Base-by-base conservation (phyloP, 768 basidiomycete species). In the Mycena rebaudengoi region DNA sequence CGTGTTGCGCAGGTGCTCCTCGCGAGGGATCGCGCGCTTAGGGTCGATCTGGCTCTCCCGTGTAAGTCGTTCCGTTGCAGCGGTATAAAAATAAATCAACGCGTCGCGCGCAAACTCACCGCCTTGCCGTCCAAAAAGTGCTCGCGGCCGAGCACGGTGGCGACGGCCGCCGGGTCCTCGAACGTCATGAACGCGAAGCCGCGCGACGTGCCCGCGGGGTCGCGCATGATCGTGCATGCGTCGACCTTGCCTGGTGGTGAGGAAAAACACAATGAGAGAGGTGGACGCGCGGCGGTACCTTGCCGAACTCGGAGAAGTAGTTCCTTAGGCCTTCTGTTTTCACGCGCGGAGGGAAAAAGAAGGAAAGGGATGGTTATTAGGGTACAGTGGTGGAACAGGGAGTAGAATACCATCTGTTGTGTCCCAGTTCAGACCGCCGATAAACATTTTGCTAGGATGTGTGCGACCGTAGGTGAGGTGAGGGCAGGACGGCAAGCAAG, bases 401-500 rank as follows among this genome's bases (percentile, higher is more conserved):
- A 74, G 72, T 68, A 70, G 77, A 82, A 35, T 84, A 94, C 93
- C 93, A 83, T 94, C 93, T 80, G 90, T 91, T 73, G 93, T 95
- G 74, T 94, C 92, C 93, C 93, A 95, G 81, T 90, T 94, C 68
- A 95, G 84, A 72, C 93, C 93, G 70, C 93, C 93, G 76, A 95
- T 89, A 82, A 95, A 95, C 85, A 95, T 89, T 85, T 95, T 95
- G 78, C 93, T 94, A 86, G 67, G 69, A n/a, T 64, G 62, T 54
- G 39, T 67, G 59, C n/a, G 64, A 70, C 62, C 67, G 69, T 65
- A 68, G 66, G 65, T 53, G 59, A 35, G 54, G 64, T 41, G 58
- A 35, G 65, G 66, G 64, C 57, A 54, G 59, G 62, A 41, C 57
- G 63, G 59, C 55, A 65, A 53, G 65, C 56, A 54, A 65, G 64